These are phyloP conservation scores for Choiromyces venosus DNA, from an alignment of 495 filamentous ascomycete species.

Conservation along the genomic window DNA sequence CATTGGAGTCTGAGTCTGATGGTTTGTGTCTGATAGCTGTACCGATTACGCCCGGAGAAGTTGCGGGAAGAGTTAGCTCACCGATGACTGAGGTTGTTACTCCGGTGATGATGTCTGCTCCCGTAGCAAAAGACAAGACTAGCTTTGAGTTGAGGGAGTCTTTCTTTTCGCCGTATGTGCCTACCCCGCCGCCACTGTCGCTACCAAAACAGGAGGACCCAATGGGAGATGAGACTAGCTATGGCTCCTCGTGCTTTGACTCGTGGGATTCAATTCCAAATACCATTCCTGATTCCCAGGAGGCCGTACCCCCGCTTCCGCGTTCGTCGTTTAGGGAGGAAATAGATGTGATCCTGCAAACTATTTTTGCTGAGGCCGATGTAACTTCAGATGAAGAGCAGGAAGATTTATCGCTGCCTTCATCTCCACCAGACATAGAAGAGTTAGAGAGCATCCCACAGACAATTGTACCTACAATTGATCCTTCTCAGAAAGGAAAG, in stretches of 20 bases:
- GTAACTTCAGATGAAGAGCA: neutral
- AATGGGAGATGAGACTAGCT: constrained; percentile 17
- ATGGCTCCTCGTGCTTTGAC: constrained; percentile 34
- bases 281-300: constrained; percentile 31
- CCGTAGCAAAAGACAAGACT: neutral
- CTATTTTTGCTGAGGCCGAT: neutral
- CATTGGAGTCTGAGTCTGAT: neutral
- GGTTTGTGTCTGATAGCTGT: neutral
- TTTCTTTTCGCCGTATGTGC: neutral
- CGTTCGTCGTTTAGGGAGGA: neutral
- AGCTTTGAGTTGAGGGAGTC: neutral
- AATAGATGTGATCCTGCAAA: neutral
- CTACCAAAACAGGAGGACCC: neutral
- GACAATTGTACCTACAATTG: neutral
- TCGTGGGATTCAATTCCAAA: constrained; percentile 32
- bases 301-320: neutral
- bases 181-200: neutral
- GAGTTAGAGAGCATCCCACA: neutral
- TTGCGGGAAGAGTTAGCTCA: neutral
- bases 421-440: neutral
- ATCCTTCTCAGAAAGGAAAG: neutral
- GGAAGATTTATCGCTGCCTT: neutral
- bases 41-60: neutral
- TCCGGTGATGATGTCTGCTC: neutral
- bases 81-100: neutral